Conservation (phyloP, 805 yeast genomes). For the Blastobotrys americana region DNA sequence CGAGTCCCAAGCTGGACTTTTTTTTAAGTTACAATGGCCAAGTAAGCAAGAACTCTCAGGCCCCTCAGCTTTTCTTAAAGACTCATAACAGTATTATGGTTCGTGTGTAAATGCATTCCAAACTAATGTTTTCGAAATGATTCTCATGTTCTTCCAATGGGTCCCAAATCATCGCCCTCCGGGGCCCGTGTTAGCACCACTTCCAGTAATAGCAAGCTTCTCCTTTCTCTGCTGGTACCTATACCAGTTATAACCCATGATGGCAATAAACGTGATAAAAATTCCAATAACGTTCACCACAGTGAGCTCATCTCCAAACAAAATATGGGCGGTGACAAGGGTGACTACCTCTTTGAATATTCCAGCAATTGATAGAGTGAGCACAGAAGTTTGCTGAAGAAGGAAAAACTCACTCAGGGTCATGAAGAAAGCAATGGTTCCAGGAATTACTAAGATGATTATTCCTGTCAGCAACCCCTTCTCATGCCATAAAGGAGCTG, state of each 20-base stretch:
- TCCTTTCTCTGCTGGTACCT: constrained; percentile 7
- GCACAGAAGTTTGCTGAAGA: constrained; percentile 70
- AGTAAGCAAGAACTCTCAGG: too few species aligned
- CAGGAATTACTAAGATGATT: constrained; percentile 65
- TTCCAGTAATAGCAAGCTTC: too few species aligned
- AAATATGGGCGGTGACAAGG: constrained; percentile 48
- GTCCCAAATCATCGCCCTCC: too few species aligned
- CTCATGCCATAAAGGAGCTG: constrained; percentile 57
- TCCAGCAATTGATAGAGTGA: constrained; percentile 86
- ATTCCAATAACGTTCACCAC: constrained; percentile 67
- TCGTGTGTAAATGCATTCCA: too few species aligned
- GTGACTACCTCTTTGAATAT: constrained; percentile 88
- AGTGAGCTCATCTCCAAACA: constrained; percentile 69
- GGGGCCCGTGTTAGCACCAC: too few species aligned
- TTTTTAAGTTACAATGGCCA: too few species aligned
- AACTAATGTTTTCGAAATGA: too few species aligned
- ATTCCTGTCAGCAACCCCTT: constrained; percentile 52
- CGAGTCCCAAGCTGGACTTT: too few species aligned
- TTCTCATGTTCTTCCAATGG: too few species aligned
- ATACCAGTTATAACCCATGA: constrained; percentile 66
- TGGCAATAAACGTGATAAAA: constrained; percentile 65
- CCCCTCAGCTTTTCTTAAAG: too few species aligned
- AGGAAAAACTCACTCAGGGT: constrained; percentile 76
- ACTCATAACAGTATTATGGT: too few species aligned
- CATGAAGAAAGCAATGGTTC: constrained; percentile 80